A percentile compares a stretch with the other conserved stretches of the same genome.
phyloP scores from a whole-genome alignment of 495 filamentous ascomycete genomes.

The Annulohypoxylon moriforme region DNA sequence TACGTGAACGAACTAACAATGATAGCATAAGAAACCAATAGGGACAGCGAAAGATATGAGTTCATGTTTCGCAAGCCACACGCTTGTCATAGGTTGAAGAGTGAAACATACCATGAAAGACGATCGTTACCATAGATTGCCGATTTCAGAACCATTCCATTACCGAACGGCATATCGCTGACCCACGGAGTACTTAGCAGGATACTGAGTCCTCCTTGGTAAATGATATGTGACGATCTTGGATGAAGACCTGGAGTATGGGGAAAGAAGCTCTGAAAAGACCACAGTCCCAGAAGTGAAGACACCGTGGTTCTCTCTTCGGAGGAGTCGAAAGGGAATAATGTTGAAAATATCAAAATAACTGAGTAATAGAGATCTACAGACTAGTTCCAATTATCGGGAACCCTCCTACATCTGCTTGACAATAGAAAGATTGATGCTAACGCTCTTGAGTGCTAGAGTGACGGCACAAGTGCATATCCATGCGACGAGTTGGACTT shows the following conservation, averaged over 20 bases:
- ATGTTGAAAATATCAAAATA: background rate
- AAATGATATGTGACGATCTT: background rate
- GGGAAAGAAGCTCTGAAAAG: background rate
- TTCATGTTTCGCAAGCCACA: background rate
- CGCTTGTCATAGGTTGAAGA: background rate
- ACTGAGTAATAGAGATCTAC: background rate
- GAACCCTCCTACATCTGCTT: background rate
- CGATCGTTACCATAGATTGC: background rate
- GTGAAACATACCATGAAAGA: background rate
- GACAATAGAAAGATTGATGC: background rate
- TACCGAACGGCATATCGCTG: background rate
- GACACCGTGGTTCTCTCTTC: background rate
- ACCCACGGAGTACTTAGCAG: no score
- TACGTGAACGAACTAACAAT: background rate
- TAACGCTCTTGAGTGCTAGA: background rate
- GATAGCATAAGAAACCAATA: no score
- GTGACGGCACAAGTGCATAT: background rate
- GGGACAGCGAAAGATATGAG: background rate
- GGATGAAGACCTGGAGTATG: background rate
- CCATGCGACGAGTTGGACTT: background rate
- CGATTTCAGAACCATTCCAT: background rate
- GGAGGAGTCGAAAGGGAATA: background rate
- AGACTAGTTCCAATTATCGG: background rate
- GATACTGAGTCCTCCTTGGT: background rate
- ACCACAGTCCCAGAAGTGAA: background rate